Evolutionary conservation across 1,284 basidiomycete species (phyloP).

Genomic region (Ceratobasidium sp.): DNA sequence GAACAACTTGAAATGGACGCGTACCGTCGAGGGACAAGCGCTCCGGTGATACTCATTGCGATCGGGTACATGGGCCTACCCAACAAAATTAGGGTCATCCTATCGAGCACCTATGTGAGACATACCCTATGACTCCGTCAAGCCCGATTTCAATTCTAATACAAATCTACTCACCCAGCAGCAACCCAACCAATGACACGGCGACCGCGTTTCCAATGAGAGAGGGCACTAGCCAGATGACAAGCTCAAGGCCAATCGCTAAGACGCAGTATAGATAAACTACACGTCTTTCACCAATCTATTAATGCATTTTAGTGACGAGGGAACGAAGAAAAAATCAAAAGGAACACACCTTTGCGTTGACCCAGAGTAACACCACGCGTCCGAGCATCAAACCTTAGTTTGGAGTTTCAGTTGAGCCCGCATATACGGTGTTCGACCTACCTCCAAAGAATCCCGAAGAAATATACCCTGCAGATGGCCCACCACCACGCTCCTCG

Average conservation of each 20-base stretch:
- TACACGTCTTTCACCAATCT: conserved; percentile 43
- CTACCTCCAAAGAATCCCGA: conserved; percentile 27
- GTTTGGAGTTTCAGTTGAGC: not conserved
- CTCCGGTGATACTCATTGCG: conserved; percentile 44
- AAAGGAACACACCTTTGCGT: conserved; percentile 41
- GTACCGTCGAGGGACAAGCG: conserved; percentile 44
- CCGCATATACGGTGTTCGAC: not conserved
- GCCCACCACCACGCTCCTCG: conserved; percentile 48
- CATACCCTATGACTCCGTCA: conserved; percentile 20
- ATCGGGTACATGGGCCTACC: conserved; percentile 46
- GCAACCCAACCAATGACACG: conserved; percentile 44
- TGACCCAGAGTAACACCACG: conserved; percentile 46
- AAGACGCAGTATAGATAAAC: conserved; percentile 44
- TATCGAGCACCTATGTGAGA: not conserved
- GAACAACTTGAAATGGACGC: not conserved
- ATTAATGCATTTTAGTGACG: not conserved
- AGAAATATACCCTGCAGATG: conserved; percentile 51
- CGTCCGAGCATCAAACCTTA: conserved; percentile 47
- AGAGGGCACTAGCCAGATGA: conserved; percentile 44
- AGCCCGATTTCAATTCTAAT: not conserved
- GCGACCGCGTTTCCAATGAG: conserved; percentile 45
- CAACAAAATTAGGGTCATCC: not conserved
- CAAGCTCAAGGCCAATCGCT: conserved; percentile 45
- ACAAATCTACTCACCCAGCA: conserved; percentile 44
- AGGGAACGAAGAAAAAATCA: not conserved